These are phyloP conservation scores for Termitomyces sp. DNA, from an alignment of 768 basidiomycete species.

Conservation along the genomic window DNA sequence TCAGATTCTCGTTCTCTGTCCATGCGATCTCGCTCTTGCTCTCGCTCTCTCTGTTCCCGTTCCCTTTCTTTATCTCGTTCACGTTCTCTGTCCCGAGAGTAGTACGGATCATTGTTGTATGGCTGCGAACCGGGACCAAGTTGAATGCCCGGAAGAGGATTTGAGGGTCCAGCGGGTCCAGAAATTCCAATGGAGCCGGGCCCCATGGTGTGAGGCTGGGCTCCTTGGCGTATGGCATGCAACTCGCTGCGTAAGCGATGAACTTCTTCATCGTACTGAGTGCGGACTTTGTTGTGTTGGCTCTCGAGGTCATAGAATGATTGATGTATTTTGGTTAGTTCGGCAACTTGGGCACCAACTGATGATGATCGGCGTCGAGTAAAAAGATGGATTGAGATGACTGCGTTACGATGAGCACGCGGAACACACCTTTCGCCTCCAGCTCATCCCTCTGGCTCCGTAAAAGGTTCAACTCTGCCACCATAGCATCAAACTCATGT, in stretches of 20 bases:
- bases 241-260: constrained; percentile 11
- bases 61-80: constrained; percentile 21
- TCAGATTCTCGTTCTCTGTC: constrained; percentile 24
- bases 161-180: constrained; percentile 15
- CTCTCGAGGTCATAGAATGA: constrained; percentile 14
- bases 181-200: constrained; percentile 13
- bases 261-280: constrained; percentile 14
- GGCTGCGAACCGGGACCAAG: constrained; percentile 10
- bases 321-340: constrained; percentile 14
- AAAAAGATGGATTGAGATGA: background rate
- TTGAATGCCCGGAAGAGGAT: constrained; percentile 14
- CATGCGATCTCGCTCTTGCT: constrained; percentile 32
- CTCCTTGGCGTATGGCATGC: constrained; percentile 14
- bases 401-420: background rate
- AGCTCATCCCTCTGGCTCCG: constrained; percentile 84
- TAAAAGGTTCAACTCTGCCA: constrained; percentile 59
- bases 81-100: constrained; percentile 19
- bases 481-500: constrained; percentile 77
- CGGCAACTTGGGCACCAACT: constrained; percentile 9
- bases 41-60: constrained; percentile 21
- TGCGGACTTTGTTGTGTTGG: constrained; percentile 15
- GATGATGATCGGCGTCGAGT: background rate
- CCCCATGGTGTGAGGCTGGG: constrained; percentile 18
- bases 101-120: constrained; percentile 18
- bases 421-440: constrained; percentile 74